phyloP scores from a whole-genome alignment of 768 basidiomycete species.

The Arthromyces matolae region DNA sequence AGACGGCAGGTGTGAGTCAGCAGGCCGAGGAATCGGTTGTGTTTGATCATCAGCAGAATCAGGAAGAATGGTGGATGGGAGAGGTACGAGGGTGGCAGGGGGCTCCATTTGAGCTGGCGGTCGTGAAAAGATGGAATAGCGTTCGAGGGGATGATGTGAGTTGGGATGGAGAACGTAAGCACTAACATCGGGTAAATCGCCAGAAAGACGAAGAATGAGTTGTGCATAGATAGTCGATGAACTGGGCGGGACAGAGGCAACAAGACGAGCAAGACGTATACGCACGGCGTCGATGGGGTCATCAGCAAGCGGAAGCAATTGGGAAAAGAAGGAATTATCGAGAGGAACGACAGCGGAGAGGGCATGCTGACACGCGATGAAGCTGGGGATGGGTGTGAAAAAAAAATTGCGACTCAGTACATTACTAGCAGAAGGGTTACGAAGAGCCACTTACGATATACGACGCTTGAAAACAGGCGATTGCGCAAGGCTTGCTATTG shows the following conservation, averaged over 20 bases:
- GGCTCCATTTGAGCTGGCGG: slow-evolving; percentile 18
- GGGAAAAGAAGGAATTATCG: slow-evolving; percentile 50
- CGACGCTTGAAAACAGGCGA: slow-evolving; percentile 54
- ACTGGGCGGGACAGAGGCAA: slow-evolving; percentile 30
- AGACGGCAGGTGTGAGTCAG: slow-evolving; percentile 3
- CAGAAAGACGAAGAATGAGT: slow-evolving; percentile 44
- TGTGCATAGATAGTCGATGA: slow-evolving; percentile 33
- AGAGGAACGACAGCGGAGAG: slow-evolving; percentile 42
- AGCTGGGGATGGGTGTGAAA: slow-evolving; percentile 72
- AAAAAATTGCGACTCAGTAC: slow-evolving; percentile 11
- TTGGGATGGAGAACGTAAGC: slow-evolving; percentile 47
- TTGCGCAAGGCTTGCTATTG: slow-evolving; percentile 41
- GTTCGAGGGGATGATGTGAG: slow-evolving; percentile 2
- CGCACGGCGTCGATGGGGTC: slow-evolving; percentile 82
- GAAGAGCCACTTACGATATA: slow-evolving; percentile 59
- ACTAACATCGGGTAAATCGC: slow-evolving; percentile 63
- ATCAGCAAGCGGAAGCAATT: slow-evolving; percentile 50
- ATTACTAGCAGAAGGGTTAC: neutral
- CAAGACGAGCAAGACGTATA: slow-evolving; percentile 78
- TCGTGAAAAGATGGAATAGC: slow-evolving; percentile 35
- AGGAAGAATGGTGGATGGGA: neutral
- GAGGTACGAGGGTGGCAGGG: neutral
- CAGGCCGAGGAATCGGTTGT: neutral
- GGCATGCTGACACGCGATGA: slow-evolving; percentile 68
- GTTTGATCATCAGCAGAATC: slow-evolving; percentile 1